Conservation (phyloP, 192 early-diverging fungal species). For the Mortierella hygrophila region DNA sequence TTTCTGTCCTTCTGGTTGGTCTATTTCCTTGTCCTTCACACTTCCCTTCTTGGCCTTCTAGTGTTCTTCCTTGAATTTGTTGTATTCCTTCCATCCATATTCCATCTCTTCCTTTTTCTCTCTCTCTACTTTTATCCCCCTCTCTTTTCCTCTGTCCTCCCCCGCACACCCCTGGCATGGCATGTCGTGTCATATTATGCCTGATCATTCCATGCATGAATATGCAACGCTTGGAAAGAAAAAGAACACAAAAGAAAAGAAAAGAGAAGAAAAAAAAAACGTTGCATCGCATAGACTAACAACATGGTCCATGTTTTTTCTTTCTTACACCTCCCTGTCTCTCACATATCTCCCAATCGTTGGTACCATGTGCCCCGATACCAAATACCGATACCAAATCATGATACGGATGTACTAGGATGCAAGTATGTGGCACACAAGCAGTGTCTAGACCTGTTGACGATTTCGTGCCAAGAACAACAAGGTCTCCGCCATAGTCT, state of each 20-base stretch:
- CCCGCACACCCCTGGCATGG: background rate
- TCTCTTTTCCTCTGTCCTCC: background rate
- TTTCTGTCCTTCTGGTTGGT: no score
- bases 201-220: background rate
- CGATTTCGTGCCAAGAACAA: constrained; percentile 55
- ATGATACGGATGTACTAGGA: constrained; percentile 7
- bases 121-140: background rate
- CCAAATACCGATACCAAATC: background rate
- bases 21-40: no score
- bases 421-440: constrained; percentile 58
- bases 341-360: background rate
- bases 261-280: background rate
- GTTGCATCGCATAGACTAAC: background rate
- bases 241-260: no score
- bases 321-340: background rate
- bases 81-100: no score
- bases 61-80: no score
- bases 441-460: constrained; percentile 51
- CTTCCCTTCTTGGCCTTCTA: no score
- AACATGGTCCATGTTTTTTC: background rate
- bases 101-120: no score
- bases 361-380: background rate
- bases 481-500: constrained; percentile 52
- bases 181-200: background rate
- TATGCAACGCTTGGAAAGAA: background rate